These are phyloP conservation scores for Camellia japonica DNA, from an alignment of 148 eudicot species.

Conservation along the genomic window DNA sequence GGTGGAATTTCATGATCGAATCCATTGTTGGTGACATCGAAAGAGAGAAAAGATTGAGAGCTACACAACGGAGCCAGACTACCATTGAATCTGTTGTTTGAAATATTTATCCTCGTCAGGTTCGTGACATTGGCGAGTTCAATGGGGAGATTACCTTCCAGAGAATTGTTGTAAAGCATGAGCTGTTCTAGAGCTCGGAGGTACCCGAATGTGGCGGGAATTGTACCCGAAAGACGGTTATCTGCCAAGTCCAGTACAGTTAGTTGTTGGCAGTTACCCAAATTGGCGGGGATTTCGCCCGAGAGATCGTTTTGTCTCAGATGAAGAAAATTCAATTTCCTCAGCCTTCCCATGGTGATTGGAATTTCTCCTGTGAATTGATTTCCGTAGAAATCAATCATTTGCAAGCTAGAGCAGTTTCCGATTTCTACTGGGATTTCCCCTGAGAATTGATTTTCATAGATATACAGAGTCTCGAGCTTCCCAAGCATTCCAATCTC, in stretches of 20 bases:
- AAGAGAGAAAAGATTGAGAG: slow-evolving; percentile 69
- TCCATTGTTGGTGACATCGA: slow-evolving; percentile 79
- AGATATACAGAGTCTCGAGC: slow-evolving; percentile 61
- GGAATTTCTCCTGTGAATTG: slow-evolving; percentile 68
- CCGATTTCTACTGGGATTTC: slow-evolving; percentile 80
- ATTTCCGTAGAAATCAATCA: slow-evolving; percentile 90
- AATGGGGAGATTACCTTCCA: slow-evolving; percentile 70
- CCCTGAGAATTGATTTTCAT: slow-evolving; percentile 77
- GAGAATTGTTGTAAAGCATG: slow-evolving; percentile 88
- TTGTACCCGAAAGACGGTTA: slow-evolving; percentile 63
- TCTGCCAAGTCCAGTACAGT: slow-evolving; percentile 80
- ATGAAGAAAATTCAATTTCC: slow-evolving; percentile 64
- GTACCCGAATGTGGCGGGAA: slow-evolving; percentile 63
- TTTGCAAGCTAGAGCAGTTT: slow-evolving; percentile 84
- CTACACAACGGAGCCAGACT: slow-evolving; percentile 74
- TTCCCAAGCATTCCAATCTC: slow-evolving; percentile 67
- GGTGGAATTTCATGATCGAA: slow-evolving; percentile 73
- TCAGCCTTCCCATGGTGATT: slow-evolving; percentile 51
- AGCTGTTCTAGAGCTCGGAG: slow-evolving; percentile 58
- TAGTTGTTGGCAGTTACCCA: slow-evolving; percentile 69
- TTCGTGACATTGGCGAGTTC: slow-evolving; percentile 28
- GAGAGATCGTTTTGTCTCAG: slow-evolving; percentile 72
- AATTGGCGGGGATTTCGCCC: slow-evolving; percentile 67
- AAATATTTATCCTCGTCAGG: too few species aligned
- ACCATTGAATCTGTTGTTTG: slow-evolving; percentile 43